Base-by-base conservation (phyloP, 2,329 filamentous ascomycete species). In the Diaporthe sp. region DNA sequence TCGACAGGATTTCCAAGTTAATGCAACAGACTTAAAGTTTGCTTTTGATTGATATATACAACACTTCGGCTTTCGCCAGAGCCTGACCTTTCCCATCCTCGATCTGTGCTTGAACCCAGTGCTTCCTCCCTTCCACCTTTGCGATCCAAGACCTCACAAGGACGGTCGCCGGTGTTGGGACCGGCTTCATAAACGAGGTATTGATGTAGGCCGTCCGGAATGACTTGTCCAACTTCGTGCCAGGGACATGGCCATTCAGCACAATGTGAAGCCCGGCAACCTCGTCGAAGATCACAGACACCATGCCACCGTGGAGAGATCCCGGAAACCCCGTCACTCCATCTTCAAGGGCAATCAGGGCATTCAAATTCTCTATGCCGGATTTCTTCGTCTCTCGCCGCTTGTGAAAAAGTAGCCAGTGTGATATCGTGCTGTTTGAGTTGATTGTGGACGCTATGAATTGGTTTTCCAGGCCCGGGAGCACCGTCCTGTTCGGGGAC, bases 61-160 rank as follows among this genome's bases (percentile, higher is more conserved):
- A 17, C 9, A 57, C 53, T 9, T 57, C 53, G 15, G 53, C 53
- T 57, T 57, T 57, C 15, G 53, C 53, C 15, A 57, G 17, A 31
- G 53, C 17, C 53, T 57, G 28, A 28, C 53, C 53, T 3, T 57
- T 57, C 7, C 28, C 53, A 28, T 57, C 53, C 53, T 34, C 53
- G 15, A 57, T 57, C 53, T 57, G 25, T 31, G 15, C 25, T 34
- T 17, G 53, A 20, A 57, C 53, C 53, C 13, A 57, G 17, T 57
- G 53, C n/a, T 57, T 57, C 53, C 53, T 13, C 15, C 53, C 53
- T 20, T 57, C 53, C 53, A 57, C 53, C 53, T 57, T 57, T 20
- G 28, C 53, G 28, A 57, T 57, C 53, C 53, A 34, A 57, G 53
- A 57, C 17, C 53, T 57, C n/a, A 57, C 53, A 34, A 57, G 53